Evolutionary conservation across 352 stramenopile species (phyloP).

Genomic region (Pythium brachiatum): DNA sequence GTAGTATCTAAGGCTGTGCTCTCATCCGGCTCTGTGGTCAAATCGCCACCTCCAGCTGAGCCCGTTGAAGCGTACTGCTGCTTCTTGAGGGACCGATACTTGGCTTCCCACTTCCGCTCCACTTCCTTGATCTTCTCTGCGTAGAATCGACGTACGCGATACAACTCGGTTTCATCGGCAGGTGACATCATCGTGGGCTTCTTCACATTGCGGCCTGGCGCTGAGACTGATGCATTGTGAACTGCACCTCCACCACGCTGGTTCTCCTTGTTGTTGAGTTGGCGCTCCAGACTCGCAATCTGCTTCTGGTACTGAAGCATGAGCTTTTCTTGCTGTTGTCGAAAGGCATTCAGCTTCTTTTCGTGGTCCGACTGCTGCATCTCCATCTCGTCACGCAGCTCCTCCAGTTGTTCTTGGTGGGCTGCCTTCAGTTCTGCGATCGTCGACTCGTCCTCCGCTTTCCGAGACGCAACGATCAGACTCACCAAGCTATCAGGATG

Average conservation of each 20-base stretch:
- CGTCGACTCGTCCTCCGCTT: conserved; percentile 64
- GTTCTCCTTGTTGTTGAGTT: conserved; percentile 28
- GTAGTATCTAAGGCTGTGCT: conserved; percentile 9
- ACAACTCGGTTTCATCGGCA: conserved; percentile 34
- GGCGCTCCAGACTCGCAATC: conserved; percentile 49
- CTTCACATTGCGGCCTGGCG: background rate
- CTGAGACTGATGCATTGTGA: background rate
- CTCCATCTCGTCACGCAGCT: conserved; percentile 49
- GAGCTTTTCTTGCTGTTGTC: conserved; percentile 78
- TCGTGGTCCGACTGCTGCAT: conserved; percentile 46
- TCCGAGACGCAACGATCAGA: conserved; percentile 68
- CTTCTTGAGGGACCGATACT: conserved; percentile 57
- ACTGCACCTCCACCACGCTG: background rate
- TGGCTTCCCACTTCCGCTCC: conserved; percentile 71
- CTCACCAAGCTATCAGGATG: conserved; percentile 81
- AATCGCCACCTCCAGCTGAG: background rate
- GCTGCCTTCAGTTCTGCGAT: conserved; percentile 33
- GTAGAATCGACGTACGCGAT: conserved; percentile 70
- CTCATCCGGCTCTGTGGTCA: background rate
- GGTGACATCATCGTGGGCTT: background rate
- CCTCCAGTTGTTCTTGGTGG: conserved; percentile 39
- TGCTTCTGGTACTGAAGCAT: conserved; percentile 68
- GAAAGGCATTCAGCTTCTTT: conserved; percentile 61
- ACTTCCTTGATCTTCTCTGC: conserved; percentile 72
- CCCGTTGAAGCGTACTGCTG: conserved; percentile 27